Evolutionary conservation across 1,139 yeast species (phyloP), one percentile per base, ranked within the genome.

Genomic region (Nematodospora anomalae): DNA sequence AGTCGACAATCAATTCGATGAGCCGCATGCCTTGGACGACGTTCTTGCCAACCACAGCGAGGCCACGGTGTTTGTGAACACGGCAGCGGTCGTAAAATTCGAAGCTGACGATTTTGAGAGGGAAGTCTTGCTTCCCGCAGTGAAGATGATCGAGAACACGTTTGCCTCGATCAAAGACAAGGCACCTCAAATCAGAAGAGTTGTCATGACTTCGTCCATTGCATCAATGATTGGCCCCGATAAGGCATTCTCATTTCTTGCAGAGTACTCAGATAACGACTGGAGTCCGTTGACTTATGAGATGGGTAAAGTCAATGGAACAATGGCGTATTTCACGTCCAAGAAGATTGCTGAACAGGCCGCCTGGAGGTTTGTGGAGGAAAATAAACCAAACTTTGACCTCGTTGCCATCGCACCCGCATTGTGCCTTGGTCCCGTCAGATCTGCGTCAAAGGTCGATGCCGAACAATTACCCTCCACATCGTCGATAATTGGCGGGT

Each of bases 61-160:
- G 29, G 67, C 77, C 40, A 68, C 71, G 4, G 66, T 63, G 30
- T 77, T 80, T 26, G 49, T 80, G 25, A 86, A 80, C 56, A 73
- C 53, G 12, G 59, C 58, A 4, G 59, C 65, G 23, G 59, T 60
- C 4, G 50, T 52, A 38, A 44, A 45, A 26, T 54, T 51, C 34
- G 52, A 54, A n/a, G 55, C 58, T 4, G 49, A 47, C 6, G 55
- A 52, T 31, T 31, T 42, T 12, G 53, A 53, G 36, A 45, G 43
- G 20, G 55, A 57, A n/a, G 38, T 53, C 8, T 35, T 55, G 8
- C 37, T 33, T n/a, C 57, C 58, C 2, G 55, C 57, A 6, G 35
- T 53, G 25, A 40, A 46, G 20, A 64, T 66, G 13, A 56, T 62
- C 28, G 47, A 46, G 40, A 54, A 53, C 30, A 58, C 56, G 4